These are phyloP conservation scores for Aspergillus terreus DNA, from an alignment of 2,329 filamentous ascomycete species.

Conservation along the genomic window DNA sequence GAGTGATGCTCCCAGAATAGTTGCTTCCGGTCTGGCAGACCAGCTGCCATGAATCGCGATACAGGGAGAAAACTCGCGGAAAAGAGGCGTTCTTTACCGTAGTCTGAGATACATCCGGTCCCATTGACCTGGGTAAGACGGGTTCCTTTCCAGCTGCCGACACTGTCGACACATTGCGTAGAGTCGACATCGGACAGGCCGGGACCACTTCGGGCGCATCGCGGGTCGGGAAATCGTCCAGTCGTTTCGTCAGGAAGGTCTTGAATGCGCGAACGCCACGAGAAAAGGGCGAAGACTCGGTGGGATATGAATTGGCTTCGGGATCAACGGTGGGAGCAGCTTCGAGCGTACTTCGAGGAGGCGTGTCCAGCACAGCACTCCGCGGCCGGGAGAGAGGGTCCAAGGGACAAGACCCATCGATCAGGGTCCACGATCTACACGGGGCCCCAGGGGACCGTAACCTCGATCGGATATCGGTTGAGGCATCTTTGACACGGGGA, in stretches of 20 bases:
- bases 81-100: not conserved
- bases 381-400: constrained; percentile 10
- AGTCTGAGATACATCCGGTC: not conserved
- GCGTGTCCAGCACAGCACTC: constrained; percentile 10
- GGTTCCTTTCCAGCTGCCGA: not conserved
- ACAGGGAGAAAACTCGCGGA: constrained; percentile 2
- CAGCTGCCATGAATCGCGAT: constrained; percentile 30
- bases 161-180: constrained; percentile 10
- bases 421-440: constrained; percentile 17
- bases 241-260: constrained; percentile 26
- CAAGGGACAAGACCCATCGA: constrained; percentile 7
- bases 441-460: constrained; percentile 8
- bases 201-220: constrained; percentile 6
- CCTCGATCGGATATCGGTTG: constrained; percentile 15
- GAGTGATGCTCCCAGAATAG: constrained; percentile 11
- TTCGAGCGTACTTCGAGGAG: constrained; percentile 18
- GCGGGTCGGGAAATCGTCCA: constrained; percentile 23
- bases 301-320: constrained; percentile 13
- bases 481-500: constrained; percentile 23
- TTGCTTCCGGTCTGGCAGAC: constrained; percentile 22
- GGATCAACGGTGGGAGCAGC: constrained; percentile 16
- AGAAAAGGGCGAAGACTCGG: constrained; percentile 22
- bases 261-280: constrained; percentile 28
- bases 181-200: constrained; percentile 7
- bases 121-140: not conserved